A percentile compares a stretch with the other conserved stretches of the same genome.
Conservation (phyloP, 2,329 filamentous ascomycete species). For the Phyllosticta paracitricarpa region DNA sequence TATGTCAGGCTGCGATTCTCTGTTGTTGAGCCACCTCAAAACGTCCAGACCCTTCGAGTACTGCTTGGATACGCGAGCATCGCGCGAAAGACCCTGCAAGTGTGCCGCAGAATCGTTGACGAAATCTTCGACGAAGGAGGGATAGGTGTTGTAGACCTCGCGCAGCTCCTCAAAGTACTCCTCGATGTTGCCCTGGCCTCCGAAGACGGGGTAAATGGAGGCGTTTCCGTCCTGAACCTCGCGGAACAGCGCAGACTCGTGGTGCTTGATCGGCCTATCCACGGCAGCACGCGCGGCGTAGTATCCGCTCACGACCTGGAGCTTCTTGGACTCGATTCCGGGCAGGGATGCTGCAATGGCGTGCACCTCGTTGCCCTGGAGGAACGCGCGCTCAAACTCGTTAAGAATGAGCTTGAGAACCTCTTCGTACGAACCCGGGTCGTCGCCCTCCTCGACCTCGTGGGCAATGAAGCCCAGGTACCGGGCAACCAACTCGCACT, state of each 20-base stretch:
- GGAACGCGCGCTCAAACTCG: slow-evolving; percentile 92
- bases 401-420: slow-evolving; percentile 86
- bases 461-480: slow-evolving; percentile 85
- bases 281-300: slow-evolving; percentile 77
- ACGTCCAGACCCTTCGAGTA: slow-evolving; percentile 96
- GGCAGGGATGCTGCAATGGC: slow-evolving; percentile 76
- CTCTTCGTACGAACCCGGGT: slow-evolving; percentile 83
- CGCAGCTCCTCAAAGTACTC: slow-evolving; percentile 98
- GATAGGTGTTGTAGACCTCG: slow-evolving; percentile 83
- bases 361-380: slow-evolving; percentile 93
- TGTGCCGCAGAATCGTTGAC: slow-evolving; percentile 73
- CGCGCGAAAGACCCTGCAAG: slow-evolving; percentile 72
- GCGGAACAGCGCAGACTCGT: slow-evolving; percentile 86
- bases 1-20: slow-evolving; percentile 80
- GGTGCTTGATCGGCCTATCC: slow-evolving; percentile 77
- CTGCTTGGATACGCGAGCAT: slow-evolving; percentile 83
- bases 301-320: slow-evolving; percentile 81
- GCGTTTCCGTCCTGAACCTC: slow-evolving; percentile 77
- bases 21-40: slow-evolving; percentile 82
- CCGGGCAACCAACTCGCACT: slow-evolving; percentile 81
- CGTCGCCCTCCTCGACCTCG: slow-evolving; percentile 87
- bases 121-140: slow-evolving; percentile 79
- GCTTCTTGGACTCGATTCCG: slow-evolving; percentile 87
- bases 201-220: slow-evolving; percentile 86
- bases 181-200: slow-evolving; percentile 96